Evolutionary conservation across 2,329 filamentous ascomycete genomes (phyloP).

Genomic region (Zymoseptoria brevis): DNA sequence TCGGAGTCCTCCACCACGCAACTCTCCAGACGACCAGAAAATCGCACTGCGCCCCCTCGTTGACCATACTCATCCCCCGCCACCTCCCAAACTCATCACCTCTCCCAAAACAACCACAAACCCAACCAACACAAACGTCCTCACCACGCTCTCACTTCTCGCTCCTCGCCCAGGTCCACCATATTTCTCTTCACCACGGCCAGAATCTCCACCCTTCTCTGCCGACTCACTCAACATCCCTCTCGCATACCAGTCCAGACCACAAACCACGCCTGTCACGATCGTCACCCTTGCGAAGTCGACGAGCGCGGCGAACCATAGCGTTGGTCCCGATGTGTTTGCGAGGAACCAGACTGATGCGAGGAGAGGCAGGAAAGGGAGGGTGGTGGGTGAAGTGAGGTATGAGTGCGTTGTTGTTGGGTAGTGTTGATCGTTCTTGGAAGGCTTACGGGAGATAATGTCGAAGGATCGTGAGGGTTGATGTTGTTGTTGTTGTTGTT

Average conservation of each 20-base stretch:
- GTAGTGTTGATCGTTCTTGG: neutral
- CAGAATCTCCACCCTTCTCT: neutral
- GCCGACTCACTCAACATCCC: neutral
- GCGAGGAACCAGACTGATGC: neutral
- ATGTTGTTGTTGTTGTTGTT: neutral
- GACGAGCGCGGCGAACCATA: neutral
- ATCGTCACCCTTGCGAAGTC: neutral
- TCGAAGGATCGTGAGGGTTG: neutral
- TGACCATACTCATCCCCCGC: too few relatives aligned
- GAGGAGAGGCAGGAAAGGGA: neutral
- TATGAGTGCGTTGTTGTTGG: neutral
- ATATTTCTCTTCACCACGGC: neutral
- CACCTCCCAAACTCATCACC: neutral
- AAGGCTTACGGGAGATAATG: neutral
- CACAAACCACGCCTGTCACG: neutral
- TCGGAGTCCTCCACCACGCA: too few relatives aligned
- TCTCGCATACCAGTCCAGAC: neutral
- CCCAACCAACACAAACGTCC: neutral
- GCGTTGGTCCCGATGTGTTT: neutral
- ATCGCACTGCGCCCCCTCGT: too few relatives aligned
- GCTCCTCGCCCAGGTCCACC: neutral
- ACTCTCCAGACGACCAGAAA: too few relatives aligned
- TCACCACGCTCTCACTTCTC: neutral
- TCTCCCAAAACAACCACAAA: neutral
- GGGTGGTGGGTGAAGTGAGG: neutral